phyloP scores from a whole-genome alignment of 257 asterid genomes.

The Dorcoceras hygrometricum region DNA sequence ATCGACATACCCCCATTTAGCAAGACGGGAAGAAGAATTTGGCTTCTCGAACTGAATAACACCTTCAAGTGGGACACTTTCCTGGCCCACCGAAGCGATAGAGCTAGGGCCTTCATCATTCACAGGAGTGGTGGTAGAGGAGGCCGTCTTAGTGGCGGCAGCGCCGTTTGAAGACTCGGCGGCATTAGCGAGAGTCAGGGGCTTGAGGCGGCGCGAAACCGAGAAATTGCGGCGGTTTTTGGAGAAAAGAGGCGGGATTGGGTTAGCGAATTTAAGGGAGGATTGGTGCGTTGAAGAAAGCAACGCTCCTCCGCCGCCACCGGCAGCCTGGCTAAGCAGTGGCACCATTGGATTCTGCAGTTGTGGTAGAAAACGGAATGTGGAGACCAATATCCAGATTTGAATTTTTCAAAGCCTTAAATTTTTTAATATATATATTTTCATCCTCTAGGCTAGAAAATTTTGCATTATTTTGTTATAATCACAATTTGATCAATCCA shows the following conservation, averaged over 20 bases:
- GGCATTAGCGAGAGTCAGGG: constrained; percentile 41
- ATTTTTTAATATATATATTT: too few relatives aligned
- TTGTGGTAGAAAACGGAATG: not conserved
- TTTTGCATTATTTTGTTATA: too few relatives aligned
- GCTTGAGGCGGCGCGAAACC: constrained; percentile 36
- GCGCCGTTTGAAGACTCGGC: constrained; percentile 38
- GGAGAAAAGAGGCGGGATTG: constrained; percentile 63
- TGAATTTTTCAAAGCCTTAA: not conserved
- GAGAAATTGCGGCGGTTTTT: constrained; percentile 42
- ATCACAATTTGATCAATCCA: too few relatives aligned
- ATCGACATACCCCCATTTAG: constrained; percentile 65
- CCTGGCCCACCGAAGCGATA: constrained; percentile 50
- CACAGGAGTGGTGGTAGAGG: constrained; percentile 29
- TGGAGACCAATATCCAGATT: not conserved
- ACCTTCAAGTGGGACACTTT: constrained; percentile 68
- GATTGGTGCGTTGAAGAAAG: constrained; percentile 52
- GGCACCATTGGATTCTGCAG: constrained; percentile 33
- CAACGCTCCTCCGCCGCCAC: constrained; percentile 38
- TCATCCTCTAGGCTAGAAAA: too few relatives aligned
- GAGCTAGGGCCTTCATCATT: constrained; percentile 31
- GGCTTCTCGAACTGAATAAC: constrained; percentile 86
- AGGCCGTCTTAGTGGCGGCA: constrained; percentile 32
- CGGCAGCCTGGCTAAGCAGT: constrained; percentile 50
- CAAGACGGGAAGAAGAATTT: constrained; percentile 33
- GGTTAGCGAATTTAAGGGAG: constrained; percentile 62